phyloP scores from a whole-genome alignment of 805 yeast species.

The Torulaspora maleeae region DNA sequence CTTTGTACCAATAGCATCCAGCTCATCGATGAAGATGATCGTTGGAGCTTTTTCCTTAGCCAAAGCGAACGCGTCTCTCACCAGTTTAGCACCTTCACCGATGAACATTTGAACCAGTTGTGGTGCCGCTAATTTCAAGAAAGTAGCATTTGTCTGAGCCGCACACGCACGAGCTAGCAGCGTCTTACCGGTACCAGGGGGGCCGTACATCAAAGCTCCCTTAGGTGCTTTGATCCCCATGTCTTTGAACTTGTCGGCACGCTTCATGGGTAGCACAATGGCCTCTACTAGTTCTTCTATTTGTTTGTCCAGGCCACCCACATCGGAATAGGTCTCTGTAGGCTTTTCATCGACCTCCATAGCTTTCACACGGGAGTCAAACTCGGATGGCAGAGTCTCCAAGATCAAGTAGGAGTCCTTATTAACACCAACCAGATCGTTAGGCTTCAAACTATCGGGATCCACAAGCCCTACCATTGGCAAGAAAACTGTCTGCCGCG shows the following conservation, averaged over 20 bases:
- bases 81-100: constrained; percentile 98
- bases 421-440: constrained; percentile 95
- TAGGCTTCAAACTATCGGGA: constrained; percentile 88
- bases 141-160: constrained; percentile 96
- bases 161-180: constrained; percentile 97
- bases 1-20: constrained; percentile 98
- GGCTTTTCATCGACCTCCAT: constrained; percentile 99
- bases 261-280: constrained; percentile 96
- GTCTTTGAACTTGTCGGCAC: constrained; percentile 90
- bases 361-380: constrained; percentile 95
- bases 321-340: constrained; percentile 92
- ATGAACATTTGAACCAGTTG: constrained; percentile 97
- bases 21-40: constrained; percentile 93
- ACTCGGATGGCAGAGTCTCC: constrained; percentile 94
- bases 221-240: constrained; percentile 97
- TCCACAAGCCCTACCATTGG: constrained; percentile 96
- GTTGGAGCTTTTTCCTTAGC: constrained; percentile 99
- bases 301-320: constrained; percentile 97
- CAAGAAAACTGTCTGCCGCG: constrained; percentile 93
- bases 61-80: constrained; percentile 93
- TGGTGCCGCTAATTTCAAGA: constrained; percentile 93
- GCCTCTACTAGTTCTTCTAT: constrained; percentile 98
- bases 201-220: constrained; percentile 98
- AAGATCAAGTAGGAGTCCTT: constrained; percentile 91
- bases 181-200: constrained; percentile 99